Base-by-base conservation (phyloP, 371 early-diverging fungal genomes). In the Mucor velutinosus region DNA sequence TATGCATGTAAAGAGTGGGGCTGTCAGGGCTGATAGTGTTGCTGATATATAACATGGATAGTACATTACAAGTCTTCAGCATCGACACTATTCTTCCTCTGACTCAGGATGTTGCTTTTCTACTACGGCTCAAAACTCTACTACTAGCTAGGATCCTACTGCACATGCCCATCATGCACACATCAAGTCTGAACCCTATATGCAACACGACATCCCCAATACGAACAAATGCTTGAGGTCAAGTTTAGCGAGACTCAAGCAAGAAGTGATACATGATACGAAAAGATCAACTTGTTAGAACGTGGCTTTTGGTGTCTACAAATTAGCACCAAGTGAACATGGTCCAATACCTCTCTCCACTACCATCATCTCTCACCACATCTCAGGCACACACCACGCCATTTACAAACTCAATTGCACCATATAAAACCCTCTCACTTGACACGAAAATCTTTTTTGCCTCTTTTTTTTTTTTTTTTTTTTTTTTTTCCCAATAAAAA, bases 401-500 rank as follows among this genome's bases (percentile, higher is more conserved):
- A 41, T 41, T 47, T 47, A 47, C 29, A 55, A 55, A 55, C 25
- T 55, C 29, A 29, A 55, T 55, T 29, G 15, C 8, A n/a, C 2
- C 23, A 25, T 11, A 51, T n/a, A n/a, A n/a, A 23, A 51, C 1
- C 7, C 8, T 10, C 19, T 3, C 10, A 14, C 47, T 1, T 17
- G 6, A 19, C 51, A 5, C 35, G 59, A 60, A 43, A 45, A 43
- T 14, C 14, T 65, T 55, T 66, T 66, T 25, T 55, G n/a, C 58
- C 58, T 59, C 33, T 57, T 55, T 27, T 53, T 27, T 15, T 49
- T 49, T 49, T 49, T 53, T 27, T 15, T 49, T 49, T 49, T 49
- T 57, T 55, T 27, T 53, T 27, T 15, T 49, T 49, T 49, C 23
- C 3, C 49, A 21, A 23, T 19, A 49, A 25, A 53, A 49, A 25